These are phyloP conservation scores for Heterobasidion irregulare DNA, from an alignment of 1,284 basidiomycete genomes.

Conservation along the genomic window DNA sequence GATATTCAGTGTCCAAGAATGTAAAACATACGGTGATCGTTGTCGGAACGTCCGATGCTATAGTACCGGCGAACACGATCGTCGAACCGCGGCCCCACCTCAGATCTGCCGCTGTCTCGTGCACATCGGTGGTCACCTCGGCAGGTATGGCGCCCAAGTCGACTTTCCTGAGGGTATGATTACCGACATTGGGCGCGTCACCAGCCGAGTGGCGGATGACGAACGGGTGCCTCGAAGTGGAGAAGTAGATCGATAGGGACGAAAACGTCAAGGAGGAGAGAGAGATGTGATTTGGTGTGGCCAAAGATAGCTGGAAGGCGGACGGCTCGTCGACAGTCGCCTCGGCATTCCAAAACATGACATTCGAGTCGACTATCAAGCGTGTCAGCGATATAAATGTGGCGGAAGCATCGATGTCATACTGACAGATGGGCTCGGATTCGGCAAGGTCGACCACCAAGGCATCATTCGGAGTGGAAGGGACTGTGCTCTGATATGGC, in stretches of 20 bases:
- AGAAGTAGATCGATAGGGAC: slow-evolving; percentile 49
- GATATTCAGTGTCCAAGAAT: background rate
- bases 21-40: slow-evolving; percentile 35
- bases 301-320: slow-evolving; percentile 66
- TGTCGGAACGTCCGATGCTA: slow-evolving; percentile 39
- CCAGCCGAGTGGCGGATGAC: slow-evolving; percentile 33
- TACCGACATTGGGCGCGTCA: slow-evolving; percentile 8
- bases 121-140: slow-evolving; percentile 11
- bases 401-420: slow-evolving; percentile 2
- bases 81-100: slow-evolving; percentile 46
- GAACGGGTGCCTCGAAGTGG: slow-evolving; percentile 35
- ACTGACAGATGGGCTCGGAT: slow-evolving; percentile 55
- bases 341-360: slow-evolving; percentile 64
- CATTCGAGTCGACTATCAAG: slow-evolving; percentile 48
- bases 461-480: slow-evolving; percentile 42
- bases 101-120: slow-evolving; percentile 31
- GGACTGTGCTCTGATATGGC: slow-evolving; percentile 52
- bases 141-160: slow-evolving; percentile 31
- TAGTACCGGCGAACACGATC: slow-evolving; percentile 47
- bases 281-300: slow-evolving; percentile 34
- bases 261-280: slow-evolving; percentile 51
- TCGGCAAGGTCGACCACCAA: slow-evolving; percentile 58
- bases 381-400: slow-evolving; percentile 2
- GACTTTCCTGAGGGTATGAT: slow-evolving; percentile 22
- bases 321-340: slow-evolving; percentile 52